Conservation (phyloP, 257 asterid genomes). For the Nicotiana tomentosiformis region DNA sequence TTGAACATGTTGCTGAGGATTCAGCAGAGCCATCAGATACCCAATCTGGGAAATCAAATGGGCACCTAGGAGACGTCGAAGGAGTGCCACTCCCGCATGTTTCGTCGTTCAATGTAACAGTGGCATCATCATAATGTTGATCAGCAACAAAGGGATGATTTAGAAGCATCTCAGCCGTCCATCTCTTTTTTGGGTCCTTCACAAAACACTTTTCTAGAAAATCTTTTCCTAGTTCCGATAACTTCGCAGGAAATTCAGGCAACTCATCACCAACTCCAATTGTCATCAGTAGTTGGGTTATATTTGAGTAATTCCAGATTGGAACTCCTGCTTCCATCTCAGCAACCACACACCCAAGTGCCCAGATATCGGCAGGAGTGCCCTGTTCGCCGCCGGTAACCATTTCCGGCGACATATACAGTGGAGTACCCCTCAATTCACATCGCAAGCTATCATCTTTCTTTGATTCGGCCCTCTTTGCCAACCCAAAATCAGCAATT, state of each 20-base stretch:
- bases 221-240: constrained; percentile 62
- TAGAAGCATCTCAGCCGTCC: constrained; percentile 97
- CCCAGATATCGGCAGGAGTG: constrained; percentile 75
- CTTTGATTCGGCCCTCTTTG: constrained; percentile 28
- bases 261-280: constrained; percentile 57
- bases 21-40: constrained; percentile 20
- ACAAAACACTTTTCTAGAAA: constrained; percentile 52
- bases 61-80: constrained; percentile 58
- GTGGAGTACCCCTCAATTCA: constrained; percentile 75
- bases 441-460: constrained; percentile 8
- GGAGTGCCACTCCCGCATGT: not conserved
- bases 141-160: constrained; percentile 54
- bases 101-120: constrained; percentile 9
- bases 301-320: constrained; percentile 44
- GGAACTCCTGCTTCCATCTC: constrained; percentile 70
- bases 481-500: constrained; percentile 86
- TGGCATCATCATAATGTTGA: constrained; percentile 12
- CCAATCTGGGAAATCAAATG: constrained; percentile 71
- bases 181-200: constrained; percentile 52
- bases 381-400: constrained; percentile 57
- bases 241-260: constrained; percentile 50
- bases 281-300: constrained; percentile 50
- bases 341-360: constrained; percentile 67
- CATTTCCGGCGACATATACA: constrained; percentile 95
- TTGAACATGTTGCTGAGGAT: constrained; percentile 29